Evolutionary conservation across 2,329 filamentous ascomycete genomes (phyloP), one percentile per base, ranked within the genome.

Genomic region (Aspergillus sp.): DNA sequence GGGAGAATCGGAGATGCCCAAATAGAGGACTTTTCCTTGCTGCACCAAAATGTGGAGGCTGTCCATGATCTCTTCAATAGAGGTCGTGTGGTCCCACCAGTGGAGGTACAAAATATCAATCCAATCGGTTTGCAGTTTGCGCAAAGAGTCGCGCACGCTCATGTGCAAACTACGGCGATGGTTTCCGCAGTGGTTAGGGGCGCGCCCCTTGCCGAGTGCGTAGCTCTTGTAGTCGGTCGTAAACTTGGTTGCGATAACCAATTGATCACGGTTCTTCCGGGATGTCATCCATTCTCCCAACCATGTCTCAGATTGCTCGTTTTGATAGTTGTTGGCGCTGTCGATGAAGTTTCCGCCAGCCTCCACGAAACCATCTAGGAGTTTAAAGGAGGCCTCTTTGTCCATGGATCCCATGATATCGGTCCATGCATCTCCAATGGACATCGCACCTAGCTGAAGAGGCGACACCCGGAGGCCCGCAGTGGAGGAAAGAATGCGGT

Each of bases 291-390:
- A 91, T 65, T 89, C 86, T 39, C 89, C 89, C 58, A 91, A 78
- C 84, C 87, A 88, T 55, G 68, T 73, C 73, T 91, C 88, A 1
- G 84, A 85, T 66, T 87, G 74, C 71, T 90, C 81, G 59, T 80
- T 76, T 65, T 89, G 87, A 74, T 91, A 91, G 72, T 87, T 87
- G 76, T 86, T 89, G 59, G 87, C 69, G 0, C 87, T 90, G 71
- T 91, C 89, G 68, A 91, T 87, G 73, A 91, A 91, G 75, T 91
- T 91, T 24, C 89, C 89, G 4, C 87, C 87, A 0, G 86, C 81
- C 6, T 82, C 81, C 60, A 83, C 85, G 75, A 85, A 91, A 69
- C 83, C 85, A 68, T 91, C 88, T 9, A 91, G 80, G 26, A 91
- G 85, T 20, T 80, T 77, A 64, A 90, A 87, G 1, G 84, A 80